These are phyloP conservation scores for Tilletiaria anomala DNA, from an alignment of 1,284 basidiomycete species.

Conservation along the genomic window DNA sequence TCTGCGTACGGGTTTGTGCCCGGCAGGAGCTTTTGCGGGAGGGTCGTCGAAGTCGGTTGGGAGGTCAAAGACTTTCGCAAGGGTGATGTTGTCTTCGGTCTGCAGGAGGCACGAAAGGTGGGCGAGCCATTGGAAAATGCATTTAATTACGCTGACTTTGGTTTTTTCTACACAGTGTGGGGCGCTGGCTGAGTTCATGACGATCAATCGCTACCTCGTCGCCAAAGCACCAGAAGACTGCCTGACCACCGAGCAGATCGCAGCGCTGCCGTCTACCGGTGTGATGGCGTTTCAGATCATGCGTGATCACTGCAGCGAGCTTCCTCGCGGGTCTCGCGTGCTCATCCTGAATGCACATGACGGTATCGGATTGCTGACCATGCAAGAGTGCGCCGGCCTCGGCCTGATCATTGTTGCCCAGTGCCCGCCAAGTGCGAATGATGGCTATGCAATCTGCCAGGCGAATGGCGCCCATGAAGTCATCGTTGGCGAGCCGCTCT, in stretches of 20 bases:
- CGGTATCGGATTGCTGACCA: conserved; percentile 40
- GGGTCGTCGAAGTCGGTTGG: conserved; percentile 41
- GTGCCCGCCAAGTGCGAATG: conserved; percentile 33
- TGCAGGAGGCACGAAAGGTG: conserved; percentile 32
- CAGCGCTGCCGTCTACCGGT: conserved; percentile 40
- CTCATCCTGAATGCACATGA: conserved; percentile 42
- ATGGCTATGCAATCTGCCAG: conserved; percentile 36
- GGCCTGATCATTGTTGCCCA: conserved; percentile 42
- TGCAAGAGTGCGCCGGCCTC: conserved; percentile 39
- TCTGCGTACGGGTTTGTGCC: conserved; percentile 40
- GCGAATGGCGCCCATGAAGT: conserved; percentile 42
- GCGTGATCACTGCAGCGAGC: conserved; percentile 35
- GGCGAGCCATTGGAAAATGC: neutral
- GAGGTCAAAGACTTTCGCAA: conserved; percentile 37
- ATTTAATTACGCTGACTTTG: neutral
- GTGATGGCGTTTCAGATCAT: conserved; percentile 40
- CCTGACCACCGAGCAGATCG: conserved; percentile 40
- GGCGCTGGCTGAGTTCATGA: conserved; percentile 40
- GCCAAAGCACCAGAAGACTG: conserved; percentile 40
- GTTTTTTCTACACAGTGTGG: conserved; percentile 24
- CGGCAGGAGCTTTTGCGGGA: conserved; percentile 41
- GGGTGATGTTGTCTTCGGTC: conserved; percentile 42
- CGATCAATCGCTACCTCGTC: conserved; percentile 37
- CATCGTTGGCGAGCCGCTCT: conserved; percentile 40
- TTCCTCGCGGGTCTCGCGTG: conserved; percentile 38